These are phyloP conservation scores for Daldinia sp. DNA, from an alignment of 2,329 filamentous ascomycete genomes.

Conservation along the genomic window DNA sequence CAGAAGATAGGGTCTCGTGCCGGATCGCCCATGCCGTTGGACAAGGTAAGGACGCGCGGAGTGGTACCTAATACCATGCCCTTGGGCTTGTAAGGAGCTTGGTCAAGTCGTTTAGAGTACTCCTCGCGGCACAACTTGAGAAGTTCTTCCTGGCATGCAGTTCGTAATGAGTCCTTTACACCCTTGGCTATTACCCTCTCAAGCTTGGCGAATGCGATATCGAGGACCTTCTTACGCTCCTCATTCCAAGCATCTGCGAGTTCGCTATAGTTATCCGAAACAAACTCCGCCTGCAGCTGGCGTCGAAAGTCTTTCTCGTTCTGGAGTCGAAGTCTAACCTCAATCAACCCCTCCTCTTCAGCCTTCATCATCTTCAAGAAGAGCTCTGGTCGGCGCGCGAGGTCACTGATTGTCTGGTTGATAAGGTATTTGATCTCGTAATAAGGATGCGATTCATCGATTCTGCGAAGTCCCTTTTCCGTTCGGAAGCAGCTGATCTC, in stretches of 20 bases:
- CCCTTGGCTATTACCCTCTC: constrained; percentile 88
- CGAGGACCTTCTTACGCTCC: constrained; percentile 85
- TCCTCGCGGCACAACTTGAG: constrained; percentile 89
- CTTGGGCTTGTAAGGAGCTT: constrained; percentile 95
- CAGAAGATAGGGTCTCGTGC: constrained; percentile 85
- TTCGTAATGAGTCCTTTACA: constrained; percentile 93
- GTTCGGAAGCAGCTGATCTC: constrained; percentile 90
- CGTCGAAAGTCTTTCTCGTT: constrained; percentile 80
- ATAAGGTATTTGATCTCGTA: constrained; percentile 98
- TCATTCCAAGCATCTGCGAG: constrained; percentile 95
- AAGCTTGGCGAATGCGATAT: constrained; percentile 83
- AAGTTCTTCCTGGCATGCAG: constrained; percentile 92
- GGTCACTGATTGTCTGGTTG: constrained; percentile 85
- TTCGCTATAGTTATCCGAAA: constrained; percentile 95
- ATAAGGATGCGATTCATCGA: constrained; percentile 94
- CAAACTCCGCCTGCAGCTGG: constrained; percentile 84
- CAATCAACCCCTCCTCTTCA: constrained; percentile 91
- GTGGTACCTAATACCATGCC: constrained; percentile 90
- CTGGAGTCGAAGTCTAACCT: constrained; percentile 83
- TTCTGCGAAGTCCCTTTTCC: constrained; percentile 92
- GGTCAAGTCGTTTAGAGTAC: constrained; percentile 90
- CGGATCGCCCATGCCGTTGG: constrained; percentile 82
- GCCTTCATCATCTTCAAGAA: constrained; percentile 98
- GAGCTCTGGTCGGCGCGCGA: constrained; percentile 86
- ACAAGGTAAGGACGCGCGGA: constrained; percentile 87